A percentile compares a stretch with the other conserved stretches of the same genome.
phyloP scores from a whole-genome alignment of 768 basidiomycete genomes.

The Suillus alpinus region DNA sequence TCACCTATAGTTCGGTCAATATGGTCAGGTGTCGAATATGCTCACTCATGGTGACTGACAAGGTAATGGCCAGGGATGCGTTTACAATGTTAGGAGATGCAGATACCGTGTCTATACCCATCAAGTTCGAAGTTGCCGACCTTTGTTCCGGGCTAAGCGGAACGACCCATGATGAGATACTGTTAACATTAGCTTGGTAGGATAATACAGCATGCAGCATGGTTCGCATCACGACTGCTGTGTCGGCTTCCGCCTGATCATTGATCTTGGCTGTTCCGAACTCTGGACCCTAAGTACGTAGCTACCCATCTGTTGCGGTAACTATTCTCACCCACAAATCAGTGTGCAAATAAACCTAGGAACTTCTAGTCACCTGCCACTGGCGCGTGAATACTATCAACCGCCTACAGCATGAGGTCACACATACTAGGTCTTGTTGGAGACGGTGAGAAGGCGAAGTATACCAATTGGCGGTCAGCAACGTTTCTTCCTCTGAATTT shows the following conservation, averaged over 20 bases:
- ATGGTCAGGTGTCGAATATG: background rate
- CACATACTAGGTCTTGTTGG: background rate
- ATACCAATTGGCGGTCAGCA: background rate
- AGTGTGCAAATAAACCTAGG: background rate
- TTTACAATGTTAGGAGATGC: background rate
- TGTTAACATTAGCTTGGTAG: background rate
- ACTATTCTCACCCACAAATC: background rate
- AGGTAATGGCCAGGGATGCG: background rate
- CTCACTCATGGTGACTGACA: background rate
- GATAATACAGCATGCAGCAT: background rate
- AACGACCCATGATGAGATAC: background rate
- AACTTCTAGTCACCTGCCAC: background rate
- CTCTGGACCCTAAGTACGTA: background rate
- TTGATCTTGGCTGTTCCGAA: background rate
- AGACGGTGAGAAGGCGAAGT: background rate
- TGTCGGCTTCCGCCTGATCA: no score
- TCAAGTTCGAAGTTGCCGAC: background rate
- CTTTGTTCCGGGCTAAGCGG: background rate
- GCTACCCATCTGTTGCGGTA: background rate
- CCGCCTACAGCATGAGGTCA: background rate
- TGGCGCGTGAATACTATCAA: background rate
- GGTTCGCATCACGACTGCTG: background rate
- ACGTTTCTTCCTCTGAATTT: background rate
- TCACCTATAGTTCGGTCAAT: slow-evolving; percentile 1
- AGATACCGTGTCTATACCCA: no score